phyloP scores from a whole-genome alignment of 208 protist species.

The Wallacemonas sp. region DNA sequence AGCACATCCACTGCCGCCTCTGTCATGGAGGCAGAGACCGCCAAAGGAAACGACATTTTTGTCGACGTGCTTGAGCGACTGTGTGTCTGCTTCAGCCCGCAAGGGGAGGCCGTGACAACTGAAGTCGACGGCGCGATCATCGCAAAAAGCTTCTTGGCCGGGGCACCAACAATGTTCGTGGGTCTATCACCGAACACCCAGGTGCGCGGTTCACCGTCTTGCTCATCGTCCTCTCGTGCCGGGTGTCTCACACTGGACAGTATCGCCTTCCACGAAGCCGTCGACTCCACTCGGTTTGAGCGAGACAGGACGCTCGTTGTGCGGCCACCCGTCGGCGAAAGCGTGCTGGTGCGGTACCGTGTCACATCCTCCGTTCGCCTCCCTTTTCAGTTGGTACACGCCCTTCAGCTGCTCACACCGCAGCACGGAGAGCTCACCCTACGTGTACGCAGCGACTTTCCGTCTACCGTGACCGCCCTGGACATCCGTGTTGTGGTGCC shows the following conservation, averaged over 20 bases:
- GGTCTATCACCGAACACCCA: constrained; percentile 84
- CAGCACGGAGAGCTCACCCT: constrained; percentile 45
- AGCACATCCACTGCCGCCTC: constrained; percentile 34
- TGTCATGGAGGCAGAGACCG: constrained; percentile 29
- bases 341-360: constrained; percentile 92
- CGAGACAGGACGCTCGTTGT: constrained; percentile 55
- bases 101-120: constrained; percentile 44
- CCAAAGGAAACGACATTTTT: constrained; percentile 87
- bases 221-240: no score
- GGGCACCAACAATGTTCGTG: constrained; percentile 79
- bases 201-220: constrained; percentile 46
- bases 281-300: constrained; percentile 75
- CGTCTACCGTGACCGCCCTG: constrained; percentile 21
- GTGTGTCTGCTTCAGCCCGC: constrained; percentile 64
- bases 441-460: constrained; percentile 46
- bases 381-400: constrained; percentile 69
- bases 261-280: constrained; percentile 83
- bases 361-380: constrained; percentile 20
- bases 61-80: constrained; percentile 89
- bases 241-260: constrained; percentile 67
- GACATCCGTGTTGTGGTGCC: constrained; percentile 41
- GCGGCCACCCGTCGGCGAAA: constrained; percentile 77
- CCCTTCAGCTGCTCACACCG: constrained; percentile 36
- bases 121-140: constrained; percentile 90
- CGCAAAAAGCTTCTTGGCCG: constrained; percentile 90